Base-by-base conservation (phyloP, 2,329 filamentous ascomycete species). In the Parafenestella ontariensis region DNA sequence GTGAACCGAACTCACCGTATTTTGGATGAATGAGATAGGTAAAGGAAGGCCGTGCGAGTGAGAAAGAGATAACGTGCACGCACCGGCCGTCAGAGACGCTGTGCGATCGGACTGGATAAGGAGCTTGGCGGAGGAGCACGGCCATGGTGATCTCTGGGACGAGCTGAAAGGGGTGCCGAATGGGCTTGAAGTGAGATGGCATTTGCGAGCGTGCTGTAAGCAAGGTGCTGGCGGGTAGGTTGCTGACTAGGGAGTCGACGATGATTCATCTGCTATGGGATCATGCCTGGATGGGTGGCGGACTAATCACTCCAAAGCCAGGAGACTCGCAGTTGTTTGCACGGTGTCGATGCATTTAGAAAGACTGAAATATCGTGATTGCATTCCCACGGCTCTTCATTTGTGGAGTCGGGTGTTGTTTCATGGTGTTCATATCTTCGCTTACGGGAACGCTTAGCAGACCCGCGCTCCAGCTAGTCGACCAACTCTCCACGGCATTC, bases 391-490 rank as follows among this genome's bases (percentile, higher is more conserved):
- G 31, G 31, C 31, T 17, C 6, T n/a, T 5, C 31, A 34, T 34
- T 36, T 43, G 46, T 33, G 46, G 37, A 49, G 28, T 45, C 28
- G 34, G 8, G 36, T 39, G 15, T 21, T 51, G 49, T 47, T 52
- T 52, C 34, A 28, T 11, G 28, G 37, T 42, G 24, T 40, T 26
- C 33, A 18, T 15, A 28, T 40, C 26, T 26, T 54, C 57, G 57
- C 54, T 58, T 61, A 57, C 56, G 46, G 51, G 43, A 49, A 24
- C 48, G 59, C 56, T 49, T 51, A 42, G 39, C 48, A 41, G 17
- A 51, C 36, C 54, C 53, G 56, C 51, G 17, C 37, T 37, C 41
- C n/a, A n/a, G n/a, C n/a, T 60, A 58, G 51, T 45, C 46, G 33
- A 43, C 45, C 26, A n/a, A 33, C 46, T 52, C 43, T 52, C 54